A percentile compares a stretch with the other conserved stretches of the same genome.
Evolutionary conservation across 2,329 filamentous ascomycete species (phyloP).

Genomic region (Penicillium griseofulvum): DNA sequence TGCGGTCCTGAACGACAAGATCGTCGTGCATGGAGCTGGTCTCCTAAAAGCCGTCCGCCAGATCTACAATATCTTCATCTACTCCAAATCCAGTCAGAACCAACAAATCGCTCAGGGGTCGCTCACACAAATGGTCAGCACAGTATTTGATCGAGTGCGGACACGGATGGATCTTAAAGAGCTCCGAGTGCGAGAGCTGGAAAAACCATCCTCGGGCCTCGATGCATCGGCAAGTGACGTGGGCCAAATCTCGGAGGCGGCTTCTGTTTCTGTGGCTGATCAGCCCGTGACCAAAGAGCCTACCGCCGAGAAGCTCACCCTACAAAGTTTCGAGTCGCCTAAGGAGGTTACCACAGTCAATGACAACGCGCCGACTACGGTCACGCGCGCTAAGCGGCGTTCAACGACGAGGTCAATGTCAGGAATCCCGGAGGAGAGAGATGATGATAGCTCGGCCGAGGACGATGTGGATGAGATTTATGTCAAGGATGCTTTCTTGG

Average conservation of each 20-base stretch:
- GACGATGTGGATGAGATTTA: constrained; percentile 90
- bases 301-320: constrained; percentile 57
- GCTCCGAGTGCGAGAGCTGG: constrained; percentile 55
- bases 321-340: constrained; percentile 67
- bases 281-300: constrained; percentile 54
- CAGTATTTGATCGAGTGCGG: constrained; percentile 94
- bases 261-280: constrained; percentile 36
- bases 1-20: constrained; percentile 96
- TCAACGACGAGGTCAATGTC: constrained; percentile 47
- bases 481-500: constrained; percentile 92
- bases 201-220: constrained; percentile 35
- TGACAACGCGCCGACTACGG: constrained; percentile 66
- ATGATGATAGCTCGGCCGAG: constrained; percentile 45
- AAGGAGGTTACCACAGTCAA: constrained; percentile 66
- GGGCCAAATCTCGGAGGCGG: constrained; percentile 45
- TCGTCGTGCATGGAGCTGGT: constrained; percentile 94
- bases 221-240: constrained; percentile 45
- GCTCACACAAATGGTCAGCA: constrained; percentile 96
- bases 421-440: constrained; percentile 38
- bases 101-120: constrained; percentile 97
- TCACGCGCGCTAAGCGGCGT: constrained; percentile 58
- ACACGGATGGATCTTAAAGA: constrained; percentile 83
- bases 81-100: constrained; percentile 90
- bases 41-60: constrained; percentile 94
- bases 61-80: constrained; percentile 97